Conservation (phyloP, 768 basidiomycete genomes). For the Termitomyces sp. region DNA sequence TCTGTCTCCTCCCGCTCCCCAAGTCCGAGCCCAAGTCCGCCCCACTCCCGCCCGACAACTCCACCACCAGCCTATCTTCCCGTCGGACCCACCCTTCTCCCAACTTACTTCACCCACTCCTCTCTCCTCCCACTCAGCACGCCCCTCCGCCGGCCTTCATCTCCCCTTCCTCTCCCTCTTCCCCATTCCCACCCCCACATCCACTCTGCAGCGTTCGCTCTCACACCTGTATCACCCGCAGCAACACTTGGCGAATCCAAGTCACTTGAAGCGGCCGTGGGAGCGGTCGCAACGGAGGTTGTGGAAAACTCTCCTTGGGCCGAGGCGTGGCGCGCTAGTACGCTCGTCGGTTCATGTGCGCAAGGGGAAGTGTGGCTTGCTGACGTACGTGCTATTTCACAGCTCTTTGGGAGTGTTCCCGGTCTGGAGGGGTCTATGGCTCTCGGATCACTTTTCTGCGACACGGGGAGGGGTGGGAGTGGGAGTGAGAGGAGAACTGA, state of each 20-base stretch:
- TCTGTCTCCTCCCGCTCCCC: constrained; percentile 21
- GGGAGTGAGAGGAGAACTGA: background rate
- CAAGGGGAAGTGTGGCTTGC: constrained; percentile 40
- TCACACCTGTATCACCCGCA: constrained; percentile 83
- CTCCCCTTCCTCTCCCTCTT: constrained; percentile 31
- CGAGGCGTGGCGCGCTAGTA: constrained; percentile 54
- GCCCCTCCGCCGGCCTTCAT: constrained; percentile 58
- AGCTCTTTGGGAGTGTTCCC: constrained; percentile 36
- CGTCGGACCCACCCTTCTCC: constrained; percentile 60
- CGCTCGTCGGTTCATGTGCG: constrained; percentile 4
- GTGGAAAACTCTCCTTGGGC: constrained; percentile 73
- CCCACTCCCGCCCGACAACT: constrained; percentile 53
- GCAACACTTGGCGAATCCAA: constrained; percentile 62
- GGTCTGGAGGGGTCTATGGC: constrained; percentile 32
- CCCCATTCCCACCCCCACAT: background rate
- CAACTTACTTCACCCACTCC: constrained; percentile 62
- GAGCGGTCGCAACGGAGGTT: constrained; percentile 58
- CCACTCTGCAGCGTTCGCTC: constrained; percentile 33
- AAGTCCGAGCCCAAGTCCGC: constrained; percentile 28
- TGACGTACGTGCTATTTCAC: constrained; percentile 44
- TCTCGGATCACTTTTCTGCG: constrained; percentile 35
- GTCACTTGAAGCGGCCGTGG: constrained; percentile 63
- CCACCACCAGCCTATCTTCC: constrained; percentile 72
- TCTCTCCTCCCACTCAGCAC: constrained; percentile 57
- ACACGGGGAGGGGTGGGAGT: background rate